Base-by-base conservation (phyloP, 106 monocot species). In the Platanthera zijinensis region DNA sequence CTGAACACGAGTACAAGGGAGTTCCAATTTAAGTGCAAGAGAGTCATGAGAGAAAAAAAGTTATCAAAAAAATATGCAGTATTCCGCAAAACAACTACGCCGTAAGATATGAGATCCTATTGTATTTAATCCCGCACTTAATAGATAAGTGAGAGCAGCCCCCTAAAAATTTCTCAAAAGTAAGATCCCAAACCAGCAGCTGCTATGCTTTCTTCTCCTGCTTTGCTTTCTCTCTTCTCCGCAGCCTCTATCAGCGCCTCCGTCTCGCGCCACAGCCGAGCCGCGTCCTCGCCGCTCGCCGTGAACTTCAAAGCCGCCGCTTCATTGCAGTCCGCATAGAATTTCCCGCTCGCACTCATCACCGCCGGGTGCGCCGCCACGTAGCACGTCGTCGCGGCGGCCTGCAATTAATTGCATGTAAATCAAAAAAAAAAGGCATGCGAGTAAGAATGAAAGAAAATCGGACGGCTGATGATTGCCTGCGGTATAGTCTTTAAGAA, bases 321-420 rank as follows among this genome's bases (percentile, higher is more conserved):
- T 69, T 81, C 83, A 52, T 85, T 85, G 76, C 88, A 85, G 71
- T 88, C 85, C 5, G 78, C 77, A 57, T 85, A 88, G 80, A 83
- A 88, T 67, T 78, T 85, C 46, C 88, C 85, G 7, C 82, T 77
- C 12, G 85, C 83, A 32, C 85, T 83, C 2, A 14, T 25, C 75
- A 85, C 48, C 30, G 77, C 15, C 52, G 78, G 83, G 59, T 85
- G 88, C 75, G 75, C 57, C 57, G 85, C 88, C 72, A 83, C 83
- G 69, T 85, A 88, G 80, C 88, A 88, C 11, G 88, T 88, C 70
- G 88, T 88, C 13, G 88, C 85, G 6, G 88, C 88, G 17, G 85
- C 88, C 85, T 88, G 79, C 47, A 21, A 19, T 59, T 25, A 21
- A 19, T 39, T 39, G 39, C 39, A 39, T 39, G 18, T 10, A 51